Evolutionary conservation across 78 protist genomes (phyloP), one percentile per base, ranked within the genome.

Genomic region (Dictyostelium purpureum): DNA sequence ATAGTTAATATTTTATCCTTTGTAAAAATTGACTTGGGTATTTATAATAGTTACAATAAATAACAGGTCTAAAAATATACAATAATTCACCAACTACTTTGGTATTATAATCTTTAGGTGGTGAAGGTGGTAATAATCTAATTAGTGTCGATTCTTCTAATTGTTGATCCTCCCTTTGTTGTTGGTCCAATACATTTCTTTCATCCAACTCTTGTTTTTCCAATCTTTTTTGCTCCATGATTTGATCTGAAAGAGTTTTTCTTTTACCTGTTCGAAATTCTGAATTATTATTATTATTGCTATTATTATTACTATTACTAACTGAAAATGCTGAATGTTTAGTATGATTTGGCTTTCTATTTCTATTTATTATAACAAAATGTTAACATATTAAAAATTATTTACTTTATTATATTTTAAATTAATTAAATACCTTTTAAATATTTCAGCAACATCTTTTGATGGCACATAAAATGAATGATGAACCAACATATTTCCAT

Each of bases 381-480:
- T 43, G 7, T 43, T 43, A 9, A 43, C 49, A 43, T 43, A 43
- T 9, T 52, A 52, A 52, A 14, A 18, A 14, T 12, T 18, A 28
- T 6, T 37, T 37, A 66, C 2, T 37, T 16, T 66, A 12, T 1
- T 12, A 33, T 5, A 66, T 14, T 2, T 38, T 16, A 4, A 66
- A 16, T 4, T 9, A 33, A 66, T 40, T 24, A 35, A n/a, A 6
- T n/a, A 19, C 10, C 43, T 42, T 19, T 77, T 54, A 19, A 63
- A 10, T 28, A 80, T 45, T 66, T 21, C 33, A 42, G 69, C 35
- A 24, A 70, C 75, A 70, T 82, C 90, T 56, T 82, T 49, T 47
- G 90, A 70, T 1, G 90, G 90, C 40, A 82, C 90, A 70, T 82
- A 77, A 67, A 82, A 82, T 70, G 90, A 82, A 56, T 82, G 75